Evolutionary conservation across 2,329 filamentous ascomycete genomes (phyloP), one percentile per base, ranked within the genome.

Genomic region (Furcasterigmium furcatum): DNA sequence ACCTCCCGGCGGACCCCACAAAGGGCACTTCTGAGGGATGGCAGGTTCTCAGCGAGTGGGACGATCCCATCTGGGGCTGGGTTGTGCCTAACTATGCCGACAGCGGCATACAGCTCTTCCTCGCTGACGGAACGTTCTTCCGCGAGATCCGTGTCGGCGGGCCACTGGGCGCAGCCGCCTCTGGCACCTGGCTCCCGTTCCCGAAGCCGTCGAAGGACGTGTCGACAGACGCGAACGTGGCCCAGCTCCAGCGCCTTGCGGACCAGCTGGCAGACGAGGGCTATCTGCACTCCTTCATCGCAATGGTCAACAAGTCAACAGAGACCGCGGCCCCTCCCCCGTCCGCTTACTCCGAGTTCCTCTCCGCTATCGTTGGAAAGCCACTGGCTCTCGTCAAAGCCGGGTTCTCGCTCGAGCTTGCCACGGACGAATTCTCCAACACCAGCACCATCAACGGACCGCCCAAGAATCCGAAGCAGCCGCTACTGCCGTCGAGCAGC

Each of bases 31-130:
- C 25, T 13, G 25, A 29, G 13, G 25, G 25, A 29, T 29, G 25
- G 25, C 25, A 29, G 25, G 25, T 29, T 13, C 25, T 29, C 25
- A 49, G 50, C 0, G 65, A 71, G 22, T 70, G 62, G 62, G 67
- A 72, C 20, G 60, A 59, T 7, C 68, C 68, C 2, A 64, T 72
- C 19, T 71, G 63, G 62, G 67, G 66, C 22, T 72, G 68, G 68
- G 35, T 72, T 5, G 53, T 73, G 2, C 51, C 60, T 30, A 73
- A 74, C 55, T 73, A 66, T 41, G 59, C 57, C 25, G 60, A 74
- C 50, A 53, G 56, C 5, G 68, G 62, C 2, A 50, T 73, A 3
- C 71, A 74, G 53, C n/a, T 74, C 4, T 73, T 72, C 53, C 46
- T 62, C 0, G 48, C 51, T 0, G 64, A 70, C 24, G 70, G 70